Conservation (phyloP, 2,329 filamentous ascomycete species). For the Nemania abortiva region DNA sequence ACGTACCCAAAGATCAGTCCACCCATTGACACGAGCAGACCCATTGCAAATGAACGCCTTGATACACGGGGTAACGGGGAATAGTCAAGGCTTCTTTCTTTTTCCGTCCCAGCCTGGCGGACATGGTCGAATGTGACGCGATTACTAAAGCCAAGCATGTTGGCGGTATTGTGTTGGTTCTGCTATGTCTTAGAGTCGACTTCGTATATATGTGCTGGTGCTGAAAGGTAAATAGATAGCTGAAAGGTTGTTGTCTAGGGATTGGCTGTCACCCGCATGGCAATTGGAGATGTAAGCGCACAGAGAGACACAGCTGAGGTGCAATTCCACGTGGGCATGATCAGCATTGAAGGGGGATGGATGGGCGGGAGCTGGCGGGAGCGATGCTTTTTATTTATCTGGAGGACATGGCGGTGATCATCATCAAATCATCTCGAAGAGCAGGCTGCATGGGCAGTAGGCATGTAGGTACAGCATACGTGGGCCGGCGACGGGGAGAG, state of each 20-base stretch:
- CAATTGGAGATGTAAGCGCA: background rate
- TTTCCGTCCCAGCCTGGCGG: constrained; percentile 55
- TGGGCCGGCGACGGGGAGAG: too few species aligned
- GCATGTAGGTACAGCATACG: background rate
- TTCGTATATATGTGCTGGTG: background rate
- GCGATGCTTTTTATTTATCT: constrained; percentile 27
- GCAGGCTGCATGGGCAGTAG: background rate
- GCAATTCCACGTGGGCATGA: constrained; percentile 27
- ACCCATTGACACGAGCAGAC: constrained; percentile 39
- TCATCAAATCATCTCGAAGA: background rate
- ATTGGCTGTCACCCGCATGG: constrained; percentile 4
- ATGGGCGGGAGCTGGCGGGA: background rate
- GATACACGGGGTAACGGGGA: constrained; percentile 51
- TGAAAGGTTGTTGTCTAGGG: background rate
- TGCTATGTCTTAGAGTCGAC: background rate
- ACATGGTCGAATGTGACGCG: constrained; percentile 58
- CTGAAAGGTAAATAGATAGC: background rate
- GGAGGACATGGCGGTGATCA: background rate
- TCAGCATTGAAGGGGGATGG: constrained; percentile 23
- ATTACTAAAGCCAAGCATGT: constrained; percentile 43
- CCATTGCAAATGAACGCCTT: constrained; percentile 36
- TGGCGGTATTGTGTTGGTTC: constrained; percentile 22
- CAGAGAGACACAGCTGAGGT: constrained; percentile 17
- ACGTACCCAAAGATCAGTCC: constrained; percentile 41
- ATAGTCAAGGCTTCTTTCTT: constrained; percentile 58